phyloP scores from a whole-genome alignment of 2,329 filamentous ascomycete genomes.

The Alternaria metachromatica region DNA sequence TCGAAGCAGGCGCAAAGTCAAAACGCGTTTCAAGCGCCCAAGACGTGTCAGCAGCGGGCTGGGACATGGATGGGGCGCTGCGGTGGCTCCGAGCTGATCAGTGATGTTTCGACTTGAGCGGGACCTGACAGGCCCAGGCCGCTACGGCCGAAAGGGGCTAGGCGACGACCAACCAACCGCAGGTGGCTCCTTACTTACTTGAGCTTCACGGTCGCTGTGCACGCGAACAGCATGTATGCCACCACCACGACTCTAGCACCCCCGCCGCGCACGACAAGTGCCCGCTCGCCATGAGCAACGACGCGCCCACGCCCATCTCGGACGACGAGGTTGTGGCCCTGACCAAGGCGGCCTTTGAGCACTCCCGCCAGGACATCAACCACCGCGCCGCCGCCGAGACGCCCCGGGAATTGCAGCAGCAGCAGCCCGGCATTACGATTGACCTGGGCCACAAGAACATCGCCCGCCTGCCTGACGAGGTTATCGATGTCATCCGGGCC shows the following conservation, averaged over 20 bases:
- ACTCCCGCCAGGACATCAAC: constrained; percentile 70
- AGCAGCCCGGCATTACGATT: constrained; percentile 75
- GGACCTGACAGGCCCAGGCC: constrained; percentile 10
- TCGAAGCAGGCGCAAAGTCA: background rate
- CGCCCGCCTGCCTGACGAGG: constrained; percentile 72
- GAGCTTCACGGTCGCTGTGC: constrained; percentile 8
- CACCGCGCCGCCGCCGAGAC: constrained; percentile 59
- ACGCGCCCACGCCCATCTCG: constrained; percentile 57
- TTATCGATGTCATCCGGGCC: constrained; percentile 76
- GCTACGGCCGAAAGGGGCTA: constrained; percentile 13
- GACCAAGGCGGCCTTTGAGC: constrained; percentile 70
- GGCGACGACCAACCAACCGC: constrained; percentile 1
- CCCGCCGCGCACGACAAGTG: constrained; percentile 13
- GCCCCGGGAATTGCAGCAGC: constrained; percentile 62
- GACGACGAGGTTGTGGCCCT: constrained; percentile 70
- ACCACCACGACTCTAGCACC: background rate
- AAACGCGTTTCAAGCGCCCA: constrained; percentile 8
- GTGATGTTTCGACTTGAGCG: constrained; percentile 18
- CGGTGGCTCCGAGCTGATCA: constrained; percentile 12
- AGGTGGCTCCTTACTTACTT: constrained; percentile 16
- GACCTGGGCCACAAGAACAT: constrained; percentile 80
- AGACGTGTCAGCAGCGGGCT: constrained; percentile 12
- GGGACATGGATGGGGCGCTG: constrained; percentile 11
- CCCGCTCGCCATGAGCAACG: constrained; percentile 48
- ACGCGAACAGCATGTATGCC: constrained; percentile 16